Percentiles rank a stretch among this genome's conserved stretches.
phyloP scores from a whole-genome alignment of 306 rosid species.

The Dryas alaskensis region DNA sequence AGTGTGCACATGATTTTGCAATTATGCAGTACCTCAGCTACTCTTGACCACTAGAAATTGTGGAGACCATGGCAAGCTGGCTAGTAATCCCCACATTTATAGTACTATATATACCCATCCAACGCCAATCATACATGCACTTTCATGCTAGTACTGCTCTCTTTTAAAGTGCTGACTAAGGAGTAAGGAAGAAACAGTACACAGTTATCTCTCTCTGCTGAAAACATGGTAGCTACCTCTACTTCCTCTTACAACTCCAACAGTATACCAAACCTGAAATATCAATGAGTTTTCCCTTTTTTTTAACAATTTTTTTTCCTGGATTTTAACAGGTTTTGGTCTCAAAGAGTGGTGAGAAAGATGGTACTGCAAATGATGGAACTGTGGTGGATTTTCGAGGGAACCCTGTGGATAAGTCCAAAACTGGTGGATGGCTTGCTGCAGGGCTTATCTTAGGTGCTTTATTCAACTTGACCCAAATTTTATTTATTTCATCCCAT shows the following conservation, averaged over 20 bases:
- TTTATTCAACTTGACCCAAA: background rate
- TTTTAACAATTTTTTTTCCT: slow-evolving; percentile 4
- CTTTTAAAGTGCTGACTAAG: background rate
- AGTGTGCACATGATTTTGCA: background rate
- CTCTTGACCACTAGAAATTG: slow-evolving; percentile 34
- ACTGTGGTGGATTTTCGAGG: slow-evolving; percentile 63
- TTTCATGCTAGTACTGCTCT: slow-evolving; percentile 8
- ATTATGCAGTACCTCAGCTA: background rate
- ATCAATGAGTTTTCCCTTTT: background rate
- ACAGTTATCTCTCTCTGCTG: background rate
- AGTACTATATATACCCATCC: slow-evolving; percentile 10
- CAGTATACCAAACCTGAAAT: background rate
- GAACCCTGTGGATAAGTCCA: slow-evolving; percentile 56
- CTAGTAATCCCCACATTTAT: slow-evolving; percentile 8
- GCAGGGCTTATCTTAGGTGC: slow-evolving; percentile 91
- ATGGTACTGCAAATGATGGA: slow-evolving; percentile 39
- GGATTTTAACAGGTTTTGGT: slow-evolving; percentile 54
- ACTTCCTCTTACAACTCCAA: slow-evolving; percentile 9
- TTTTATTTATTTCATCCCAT: background rate
- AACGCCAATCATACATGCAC: slow-evolving; percentile 21
- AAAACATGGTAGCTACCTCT: slow-evolving; percentile 51
- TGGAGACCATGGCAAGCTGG: slow-evolving; percentile 29
- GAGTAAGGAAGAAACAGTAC: too few relatives aligned
- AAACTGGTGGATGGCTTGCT: slow-evolving; percentile 86
- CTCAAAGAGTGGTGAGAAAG: slow-evolving; percentile 40